These are phyloP conservation scores for Chalciporus sphaerocephalus DNA, from an alignment of 768 basidiomycete genomes.

Conservation along the genomic window DNA sequence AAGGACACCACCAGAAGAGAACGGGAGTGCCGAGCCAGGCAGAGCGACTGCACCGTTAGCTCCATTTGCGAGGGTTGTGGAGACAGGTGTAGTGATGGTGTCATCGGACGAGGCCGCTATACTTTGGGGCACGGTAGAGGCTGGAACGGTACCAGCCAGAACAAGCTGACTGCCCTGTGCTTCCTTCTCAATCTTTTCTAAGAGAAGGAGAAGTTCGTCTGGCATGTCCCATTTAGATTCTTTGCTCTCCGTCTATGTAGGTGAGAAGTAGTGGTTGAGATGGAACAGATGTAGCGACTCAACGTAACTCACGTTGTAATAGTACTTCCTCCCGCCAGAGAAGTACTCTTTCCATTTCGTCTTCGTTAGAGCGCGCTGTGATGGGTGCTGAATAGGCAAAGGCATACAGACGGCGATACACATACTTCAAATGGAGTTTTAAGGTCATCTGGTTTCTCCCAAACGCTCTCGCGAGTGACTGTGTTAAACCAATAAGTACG, in stretches of 20 bases:
- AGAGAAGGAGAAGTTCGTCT: conserved; percentile 78
- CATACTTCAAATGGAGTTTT: conserved; percentile 89
- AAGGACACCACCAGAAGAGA: conserved; percentile 54
- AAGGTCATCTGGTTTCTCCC: conserved; percentile 96
- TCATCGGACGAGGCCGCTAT: conserved; percentile 42
- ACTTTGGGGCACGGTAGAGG: conserved; percentile 41
- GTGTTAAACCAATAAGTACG: conserved; percentile 98
- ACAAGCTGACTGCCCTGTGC: conserved; percentile 38
- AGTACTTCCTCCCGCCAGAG: conserved; percentile 86
- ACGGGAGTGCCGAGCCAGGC: conserved; percentile 56
- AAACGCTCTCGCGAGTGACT: conserved; percentile 82
- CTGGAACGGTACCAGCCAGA: conserved; percentile 28
- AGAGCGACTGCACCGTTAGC: conserved; percentile 42
- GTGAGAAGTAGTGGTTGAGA: neutral
- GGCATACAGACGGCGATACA: neutral
- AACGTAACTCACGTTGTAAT: conserved; percentile 63
- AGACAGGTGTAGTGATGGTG: conserved; percentile 33
- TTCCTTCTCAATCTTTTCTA: conserved; percentile 84
- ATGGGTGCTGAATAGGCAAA: conserved; percentile 8
- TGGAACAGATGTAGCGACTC: neutral
- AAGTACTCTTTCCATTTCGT: conserved; percentile 98
- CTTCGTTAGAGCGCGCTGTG: conserved; percentile 76
- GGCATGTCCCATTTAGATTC: conserved; percentile 99
- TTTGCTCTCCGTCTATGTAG: conserved; percentile 68
- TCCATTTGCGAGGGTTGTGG: conserved; percentile 47